phyloP scores from a whole-genome alignment of 73 alveolate species.

The Paramecium sonneborni region DNA sequence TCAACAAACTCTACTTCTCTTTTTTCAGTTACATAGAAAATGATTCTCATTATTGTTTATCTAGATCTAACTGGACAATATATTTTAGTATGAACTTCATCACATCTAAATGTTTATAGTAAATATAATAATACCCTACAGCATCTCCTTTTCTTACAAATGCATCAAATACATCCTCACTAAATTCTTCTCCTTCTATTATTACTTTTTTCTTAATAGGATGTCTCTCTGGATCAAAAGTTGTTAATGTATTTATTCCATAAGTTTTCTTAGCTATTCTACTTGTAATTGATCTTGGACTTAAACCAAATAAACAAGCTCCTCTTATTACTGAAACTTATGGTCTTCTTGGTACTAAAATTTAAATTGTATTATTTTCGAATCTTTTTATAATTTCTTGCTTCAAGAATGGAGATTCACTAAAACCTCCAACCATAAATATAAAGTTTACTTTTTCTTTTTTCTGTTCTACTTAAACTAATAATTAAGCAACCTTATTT shows the following conservation, averaged over 20 bases:
- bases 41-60: conserved; percentile 96
- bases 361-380: conserved; percentile 88
- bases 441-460: conserved; percentile 90
- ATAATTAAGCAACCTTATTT: conserved; percentile 88
- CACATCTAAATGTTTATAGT: conserved; percentile 67
- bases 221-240: conserved; percentile 96
- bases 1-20: conserved; percentile 94
- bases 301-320: conserved; percentile 97
- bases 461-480: conserved; percentile 83
- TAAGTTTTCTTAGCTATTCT: conserved; percentile 96
- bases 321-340: conserved; percentile 98
- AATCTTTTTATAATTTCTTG: conserved; percentile 91
- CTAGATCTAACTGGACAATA: conserved; percentile 98
- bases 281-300: conserved; percentile 96
- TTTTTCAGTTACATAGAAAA: conserved; percentile 91
- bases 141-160: conserved; percentile 95
- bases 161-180: conserved; percentile 99
- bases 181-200: conserved; percentile 98
- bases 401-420: conserved; percentile 96
- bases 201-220: conserved; percentile 96
- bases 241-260: conserved; percentile 97
- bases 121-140: conserved; percentile 78
- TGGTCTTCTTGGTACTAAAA: conserved; percentile 97
- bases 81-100: conserved; percentile 95
- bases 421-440: conserved; percentile 99